Percentiles rank a stretch among this genome's conserved stretches.
These are phyloP conservation scores for Trichomonas vaginalis DNA, from an alignment of 208 protist genomes.

Conservation along the genomic window DNA sequence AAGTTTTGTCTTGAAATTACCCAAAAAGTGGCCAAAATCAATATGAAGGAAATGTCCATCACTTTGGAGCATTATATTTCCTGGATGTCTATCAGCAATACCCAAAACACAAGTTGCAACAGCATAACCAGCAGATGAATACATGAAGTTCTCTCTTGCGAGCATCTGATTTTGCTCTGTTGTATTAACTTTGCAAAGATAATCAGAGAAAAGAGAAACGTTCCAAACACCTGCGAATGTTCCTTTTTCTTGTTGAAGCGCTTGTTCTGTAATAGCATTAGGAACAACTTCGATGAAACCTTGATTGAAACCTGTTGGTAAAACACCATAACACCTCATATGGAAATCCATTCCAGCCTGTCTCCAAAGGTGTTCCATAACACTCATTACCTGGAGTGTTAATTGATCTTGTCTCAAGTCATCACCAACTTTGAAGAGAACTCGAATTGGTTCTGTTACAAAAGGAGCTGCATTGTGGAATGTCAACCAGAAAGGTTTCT, in stretches of 20 bases:
- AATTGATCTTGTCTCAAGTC: constrained; percentile 49
- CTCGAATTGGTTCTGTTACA: constrained; percentile 36
- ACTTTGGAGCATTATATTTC: constrained; percentile 41
- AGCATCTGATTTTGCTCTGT: background rate
- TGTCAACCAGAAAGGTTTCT: constrained; percentile 61
- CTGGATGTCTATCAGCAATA: constrained; percentile 51
- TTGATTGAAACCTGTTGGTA: constrained; percentile 16
- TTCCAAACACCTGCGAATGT: background rate
- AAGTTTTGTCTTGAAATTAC: constrained; percentile 78
- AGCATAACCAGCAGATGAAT: constrained; percentile 45
- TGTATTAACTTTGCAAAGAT: background rate
- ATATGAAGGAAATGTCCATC: constrained; percentile 58
- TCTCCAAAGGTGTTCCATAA: constrained; percentile 44
- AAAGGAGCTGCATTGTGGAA: constrained; percentile 60
- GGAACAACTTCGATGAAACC: background rate
- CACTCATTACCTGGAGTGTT: constrained; percentile 40
- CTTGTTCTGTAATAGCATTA: background rate
- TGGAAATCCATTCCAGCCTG: constrained; percentile 34
- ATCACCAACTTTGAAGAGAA: constrained; percentile 48
- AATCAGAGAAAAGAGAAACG: background rate
- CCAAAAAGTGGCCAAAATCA: constrained; percentile 83
- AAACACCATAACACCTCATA: constrained; percentile 21
- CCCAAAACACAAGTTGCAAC: constrained; percentile 55
- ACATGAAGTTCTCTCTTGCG: background rate
- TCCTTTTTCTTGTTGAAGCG: background rate